Base-by-base conservation (phyloP, 805 yeast species). In the Wickerhamiella cacticola region DNA sequence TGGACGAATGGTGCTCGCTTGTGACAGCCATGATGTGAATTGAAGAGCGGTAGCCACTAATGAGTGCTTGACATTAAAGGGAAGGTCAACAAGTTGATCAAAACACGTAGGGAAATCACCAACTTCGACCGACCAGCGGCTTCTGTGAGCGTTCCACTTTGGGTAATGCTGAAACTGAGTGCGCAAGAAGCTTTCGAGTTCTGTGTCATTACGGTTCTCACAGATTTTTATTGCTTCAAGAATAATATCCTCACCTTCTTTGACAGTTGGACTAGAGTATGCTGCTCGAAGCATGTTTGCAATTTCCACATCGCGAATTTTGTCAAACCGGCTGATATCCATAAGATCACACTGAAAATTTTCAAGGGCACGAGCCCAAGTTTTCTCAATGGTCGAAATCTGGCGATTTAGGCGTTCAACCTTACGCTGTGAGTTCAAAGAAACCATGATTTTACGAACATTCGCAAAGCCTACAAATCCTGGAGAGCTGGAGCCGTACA, bases 31-130 rank as follows among this genome's bases (percentile, higher is more conserved):
- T 3, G 46, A 19, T 15, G 31, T 33, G 19, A 43, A 43, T 22
- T 43, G 46, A 15, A 43, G 26, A 8, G 28, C 46, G 2, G 39
- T 33, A n/a, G 39, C 46, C 21, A 35, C 46, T 22, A 43, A 13
- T 16, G 46, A 43, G 40, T 43, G 46, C n/a, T 33, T 31, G 23
- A 33, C 15, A 13, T 25, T 33, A n/a, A 43, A 43, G 6, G 46
- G 46, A 12, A 31, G 26, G n/a, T 41, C 28, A 19, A 13, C 33
- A 8, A 31, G 40, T 8, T 35, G 38, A n/a, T 31, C 29, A 12
- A 19, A 43, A 26, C 46, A 43, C 4, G 46, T 43, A 16, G 7
- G 10, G 16, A 28, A 31, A 5, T 22, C 21, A 15, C 24, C 31
- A 9, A 39, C 31, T 12, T 24, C 26, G 21, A 39, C 42, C n/a